Conservation (phyloP, 768 basidiomycete genomes). For the Pleurotus cornucopiae region DNA sequence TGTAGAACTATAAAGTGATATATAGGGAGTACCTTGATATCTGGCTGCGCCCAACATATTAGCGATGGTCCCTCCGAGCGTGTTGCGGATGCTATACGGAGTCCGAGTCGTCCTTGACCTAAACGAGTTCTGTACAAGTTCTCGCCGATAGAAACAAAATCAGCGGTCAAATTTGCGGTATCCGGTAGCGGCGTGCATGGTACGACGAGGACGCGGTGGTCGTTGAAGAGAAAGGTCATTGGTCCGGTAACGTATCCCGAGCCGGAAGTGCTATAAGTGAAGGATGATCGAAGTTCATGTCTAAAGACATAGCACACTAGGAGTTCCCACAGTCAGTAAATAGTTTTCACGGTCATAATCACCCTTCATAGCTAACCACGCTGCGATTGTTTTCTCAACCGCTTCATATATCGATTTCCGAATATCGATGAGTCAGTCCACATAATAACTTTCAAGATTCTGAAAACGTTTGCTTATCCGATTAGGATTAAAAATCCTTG, state of each 20-base stretch:
- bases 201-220: constrained; percentile 17
- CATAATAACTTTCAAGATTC: background rate
- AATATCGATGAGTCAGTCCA: background rate
- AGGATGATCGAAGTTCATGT: too few species aligned
- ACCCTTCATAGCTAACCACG: background rate
- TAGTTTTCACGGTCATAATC: background rate
- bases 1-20: constrained; percentile 10
- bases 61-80: constrained; percentile 12
- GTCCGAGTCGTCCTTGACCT: constrained; percentile 13
- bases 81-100: constrained; percentile 13
- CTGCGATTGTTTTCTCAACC: background rate
- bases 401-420: too few species aligned
- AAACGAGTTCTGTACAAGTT: constrained; percentile 26
- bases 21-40: constrained; percentile 30
- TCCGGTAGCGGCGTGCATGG: constrained; percentile 21
- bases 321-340: background rate
- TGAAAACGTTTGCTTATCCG: constrained; percentile 18
- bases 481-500: constrained; percentile 31
- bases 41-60: constrained; percentile 27
- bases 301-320: background rate
- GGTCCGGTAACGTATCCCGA: background rate
- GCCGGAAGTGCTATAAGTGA: too few species aligned
- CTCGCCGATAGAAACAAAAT: constrained; percentile 24
- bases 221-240: constrained; percentile 35
- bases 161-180: constrained; percentile 11